Evolutionary conservation across 2,329 filamentous ascomycete species (phyloP).

Genomic region (Aspergillus persii): DNA sequence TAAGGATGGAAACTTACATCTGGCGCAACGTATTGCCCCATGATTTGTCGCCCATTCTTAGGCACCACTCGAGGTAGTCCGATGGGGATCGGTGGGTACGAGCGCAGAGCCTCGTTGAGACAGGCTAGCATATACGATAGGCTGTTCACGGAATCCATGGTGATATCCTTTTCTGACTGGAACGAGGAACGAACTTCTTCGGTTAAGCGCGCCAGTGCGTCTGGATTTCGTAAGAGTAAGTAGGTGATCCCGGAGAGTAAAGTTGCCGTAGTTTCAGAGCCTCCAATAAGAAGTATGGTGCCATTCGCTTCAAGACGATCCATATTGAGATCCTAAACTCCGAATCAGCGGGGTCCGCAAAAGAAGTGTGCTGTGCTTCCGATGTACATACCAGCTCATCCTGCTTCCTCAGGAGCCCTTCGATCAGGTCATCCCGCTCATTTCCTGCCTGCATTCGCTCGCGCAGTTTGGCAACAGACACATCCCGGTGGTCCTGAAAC

Average conservation of each 20-base stretch:
- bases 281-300: slow-evolving; percentile 36
- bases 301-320: slow-evolving; percentile 34
- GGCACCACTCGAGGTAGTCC: slow-evolving; percentile 23
- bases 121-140: slow-evolving; percentile 40
- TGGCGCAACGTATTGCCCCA: slow-evolving; percentile 21
- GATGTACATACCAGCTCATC: background rate
- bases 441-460: background rate
- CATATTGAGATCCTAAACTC: background rate
- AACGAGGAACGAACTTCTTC: slow-evolving; percentile 39
- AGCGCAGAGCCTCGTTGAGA: slow-evolving; percentile 41
- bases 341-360: background rate
- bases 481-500: background rate
- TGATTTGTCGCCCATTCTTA: slow-evolving; percentile 16
- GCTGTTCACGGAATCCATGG: slow-evolving; percentile 20
- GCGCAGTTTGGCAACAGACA: background rate
- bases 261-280: slow-evolving; percentile 48
- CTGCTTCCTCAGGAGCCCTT: slow-evolving; percentile 1
- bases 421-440: slow-evolving; percentile 2
- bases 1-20: slow-evolving; percentile 12
- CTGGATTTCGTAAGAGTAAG: slow-evolving; percentile 38
- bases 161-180: slow-evolving; percentile 35
- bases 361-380: background rate
- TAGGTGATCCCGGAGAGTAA: slow-evolving; percentile 41
- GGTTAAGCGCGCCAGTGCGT: slow-evolving; percentile 26
- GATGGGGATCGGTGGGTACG: slow-evolving; percentile 34